These are phyloP conservation scores for Mycena filopes DNA, from an alignment of 768 basidiomycete genomes.

Conservation along the genomic window DNA sequence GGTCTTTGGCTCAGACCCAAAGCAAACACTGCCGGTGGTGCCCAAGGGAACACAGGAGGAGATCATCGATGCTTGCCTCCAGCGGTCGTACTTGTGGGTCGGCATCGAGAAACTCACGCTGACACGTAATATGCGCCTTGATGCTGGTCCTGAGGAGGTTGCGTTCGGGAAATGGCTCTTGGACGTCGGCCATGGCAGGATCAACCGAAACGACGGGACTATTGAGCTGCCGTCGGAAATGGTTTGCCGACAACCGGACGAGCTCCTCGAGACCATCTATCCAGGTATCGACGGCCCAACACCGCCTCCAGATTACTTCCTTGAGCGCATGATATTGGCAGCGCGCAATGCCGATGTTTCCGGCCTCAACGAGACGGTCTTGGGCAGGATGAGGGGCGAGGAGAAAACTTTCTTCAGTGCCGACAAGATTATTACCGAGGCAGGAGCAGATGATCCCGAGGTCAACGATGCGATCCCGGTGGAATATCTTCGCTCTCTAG, in stretches of 20 bases:
- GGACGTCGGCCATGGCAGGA: not conserved
- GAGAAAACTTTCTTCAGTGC: not conserved
- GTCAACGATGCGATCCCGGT: not conserved
- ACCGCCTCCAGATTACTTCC: not conserved
- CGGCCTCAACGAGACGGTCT: not conserved
- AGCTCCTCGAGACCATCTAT: not conserved
- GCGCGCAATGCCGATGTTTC: conserved; percentile 2
- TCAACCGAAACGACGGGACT: not conserved
- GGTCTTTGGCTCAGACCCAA: conserved; percentile 47
- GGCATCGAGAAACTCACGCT: not conserved
- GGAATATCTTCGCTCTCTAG: conserved; percentile 1
- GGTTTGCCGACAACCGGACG: not conserved
- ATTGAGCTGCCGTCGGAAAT: not conserved
- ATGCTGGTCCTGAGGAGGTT: not conserved
- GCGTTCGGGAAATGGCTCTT: conserved; percentile 2
- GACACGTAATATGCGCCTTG: conserved; percentile 3
- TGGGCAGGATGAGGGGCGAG: not conserved
- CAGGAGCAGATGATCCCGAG: not conserved
- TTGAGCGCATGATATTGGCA: not conserved
- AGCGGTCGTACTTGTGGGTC: conserved; percentile 2
- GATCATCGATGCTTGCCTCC: conserved; percentile 42
- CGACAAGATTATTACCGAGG: not conserved
- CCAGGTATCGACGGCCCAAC: conserved; percentile 1
- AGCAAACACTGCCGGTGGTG: conserved; percentile 51
- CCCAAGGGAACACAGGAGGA: conserved; percentile 41